Evolutionary conservation across 2,329 filamentous ascomycete species (phyloP), one percentile per base, ranked within the genome.

Genomic region (Fusarium protoensiforme): DNA sequence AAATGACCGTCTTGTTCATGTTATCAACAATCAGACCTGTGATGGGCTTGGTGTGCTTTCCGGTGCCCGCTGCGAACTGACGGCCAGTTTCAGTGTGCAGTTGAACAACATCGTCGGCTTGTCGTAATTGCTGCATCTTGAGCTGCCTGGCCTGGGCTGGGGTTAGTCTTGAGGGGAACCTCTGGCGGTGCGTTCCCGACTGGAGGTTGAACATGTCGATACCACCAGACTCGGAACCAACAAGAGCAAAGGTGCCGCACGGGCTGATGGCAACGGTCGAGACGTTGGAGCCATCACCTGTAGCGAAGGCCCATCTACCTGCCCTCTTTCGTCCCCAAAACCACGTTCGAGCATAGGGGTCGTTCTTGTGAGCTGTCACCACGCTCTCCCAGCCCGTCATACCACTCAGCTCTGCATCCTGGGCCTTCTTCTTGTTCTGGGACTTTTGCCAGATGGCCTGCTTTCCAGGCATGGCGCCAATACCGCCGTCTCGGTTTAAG

Each of bases 201-300:
- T 99, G 96, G 67, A 99, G 86, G 80, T 99, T 99, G 88, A 93
- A 98, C 92, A 97, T 96, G 81, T 98, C 95, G 64, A 99, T 92
- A 36, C 91, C 90, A 46, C 96, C 96, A 39, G 89, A 91, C 33
- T 90, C 91, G 1, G 96, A 98, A 2, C 96, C 96, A 24, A 99
- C 88, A 6, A 98, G 84, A 3, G 95, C 95, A 85, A 99, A 99
- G 2, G 94, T 98, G 65, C 96, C 96, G 78, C 96, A 99, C 1
- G 94, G 89, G 62, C 94, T 98, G 68, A 99, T 92, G 13, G 95
- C 90, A 22, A 99, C 94, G 61, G 93, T 96, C 73, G 93, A 90
- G 67, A 98, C 96, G 77, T 94, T 90, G n/a, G 91, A 89, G 20
- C 90, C 90, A 82, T 99, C 96, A 43, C 92, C 90, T 1, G 95